Conservation (phyloP, 2,329 filamentous ascomycete species). For the Didymella exigua region DNA sequence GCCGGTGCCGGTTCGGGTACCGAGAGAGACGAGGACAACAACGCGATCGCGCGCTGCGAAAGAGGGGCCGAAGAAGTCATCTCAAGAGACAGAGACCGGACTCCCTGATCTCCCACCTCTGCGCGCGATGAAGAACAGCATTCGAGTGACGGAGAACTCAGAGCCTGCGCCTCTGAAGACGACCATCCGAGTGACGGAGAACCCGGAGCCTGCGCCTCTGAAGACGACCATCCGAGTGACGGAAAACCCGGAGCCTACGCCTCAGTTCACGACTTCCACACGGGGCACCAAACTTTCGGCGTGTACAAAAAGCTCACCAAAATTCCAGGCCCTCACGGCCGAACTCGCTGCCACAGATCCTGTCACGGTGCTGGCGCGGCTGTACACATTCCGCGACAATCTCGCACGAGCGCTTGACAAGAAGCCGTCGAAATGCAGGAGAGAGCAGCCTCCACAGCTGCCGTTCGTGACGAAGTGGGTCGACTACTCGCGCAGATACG, state of each 20-base stretch:
- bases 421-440: conserved; percentile 40
- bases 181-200: conserved; percentile 26
- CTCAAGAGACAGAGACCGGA: conserved; percentile 29
- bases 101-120: conserved; percentile 35
- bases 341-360: conserved; percentile 52
- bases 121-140: conserved; percentile 26
- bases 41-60: conserved; percentile 35
- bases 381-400: conserved; percentile 54
- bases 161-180: conserved; percentile 27
- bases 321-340: conserved; percentile 32
- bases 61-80: conserved; percentile 22
- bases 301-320: conserved; percentile 24
- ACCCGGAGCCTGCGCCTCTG: conserved; percentile 22
- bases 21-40: conserved; percentile 35
- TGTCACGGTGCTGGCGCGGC: conserved; percentile 51
- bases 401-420: conserved; percentile 52
- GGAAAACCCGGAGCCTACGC: conserved; percentile 27
- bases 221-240: conserved; percentile 27
- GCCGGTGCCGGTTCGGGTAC: conserved; percentile 36
- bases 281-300: conserved; percentile 23
- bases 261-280: conserved; percentile 10
- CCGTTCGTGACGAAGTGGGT: conserved; percentile 77
- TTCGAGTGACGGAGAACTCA: conserved; percentile 26
- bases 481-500: conserved; percentile 86
- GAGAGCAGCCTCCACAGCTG: conserved; percentile 59